phyloP scores from a whole-genome alignment of 306 rosid species.

The Medicago arabica region DNA sequence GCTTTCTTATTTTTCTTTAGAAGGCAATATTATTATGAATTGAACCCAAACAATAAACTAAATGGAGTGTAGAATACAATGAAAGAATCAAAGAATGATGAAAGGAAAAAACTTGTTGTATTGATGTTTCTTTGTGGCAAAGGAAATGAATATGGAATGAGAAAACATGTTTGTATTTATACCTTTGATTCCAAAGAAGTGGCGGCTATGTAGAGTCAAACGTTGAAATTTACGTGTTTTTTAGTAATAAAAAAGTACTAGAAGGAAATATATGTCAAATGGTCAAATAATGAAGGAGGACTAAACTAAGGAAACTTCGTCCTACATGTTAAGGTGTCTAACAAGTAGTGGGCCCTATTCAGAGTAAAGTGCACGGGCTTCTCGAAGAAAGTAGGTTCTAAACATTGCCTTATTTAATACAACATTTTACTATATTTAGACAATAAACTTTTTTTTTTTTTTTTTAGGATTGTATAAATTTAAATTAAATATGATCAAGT shows the following conservation, averaged over 20 bases:
- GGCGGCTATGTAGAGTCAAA: conserved; percentile 1
- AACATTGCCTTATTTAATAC: too few species aligned
- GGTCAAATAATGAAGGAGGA: not conserved
- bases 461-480: too few species aligned
- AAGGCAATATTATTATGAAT: not conserved
- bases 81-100: conserved; percentile 26
- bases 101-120: not conserved
- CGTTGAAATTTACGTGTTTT: not conserved
- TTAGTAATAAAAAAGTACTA: not conserved
- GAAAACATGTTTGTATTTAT: not conserved
- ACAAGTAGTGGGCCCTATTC: too few species aligned
- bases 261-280: not conserved
- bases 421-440: too few species aligned
- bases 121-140: not conserved
- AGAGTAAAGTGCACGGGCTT: too few species aligned
- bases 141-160: not conserved
- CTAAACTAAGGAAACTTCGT: not conserved
- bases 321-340: too few species aligned
- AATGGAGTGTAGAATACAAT: not conserved
- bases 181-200: not conserved
- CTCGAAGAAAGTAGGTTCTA: too few species aligned
- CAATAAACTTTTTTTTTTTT: too few species aligned
- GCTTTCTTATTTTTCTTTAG: not conserved
- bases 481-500: too few species aligned
- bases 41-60: not conserved